Percentiles rank a stretch among this genome's conserved stretches.
Evolutionary conservation across 148 eudicot species (phyloP).

Genomic region (Fagopyrum esculentum): DNA sequence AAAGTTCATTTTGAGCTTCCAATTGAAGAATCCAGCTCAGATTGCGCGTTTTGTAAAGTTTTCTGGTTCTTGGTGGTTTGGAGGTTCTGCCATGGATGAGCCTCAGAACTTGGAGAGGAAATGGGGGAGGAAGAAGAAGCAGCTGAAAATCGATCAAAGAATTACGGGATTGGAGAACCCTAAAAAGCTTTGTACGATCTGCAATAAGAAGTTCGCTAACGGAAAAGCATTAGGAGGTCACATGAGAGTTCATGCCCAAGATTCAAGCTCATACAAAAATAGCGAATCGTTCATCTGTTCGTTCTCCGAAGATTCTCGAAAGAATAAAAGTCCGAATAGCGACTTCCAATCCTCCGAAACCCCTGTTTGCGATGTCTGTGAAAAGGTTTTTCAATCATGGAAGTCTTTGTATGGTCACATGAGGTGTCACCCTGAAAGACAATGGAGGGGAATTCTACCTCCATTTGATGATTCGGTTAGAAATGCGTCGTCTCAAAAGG

Average conservation of each 20-base stretch:
- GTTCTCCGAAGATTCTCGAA: neutral
- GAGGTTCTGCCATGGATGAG: constrained; percentile 9
- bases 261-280: neutral
- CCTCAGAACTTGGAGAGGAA: neutral
- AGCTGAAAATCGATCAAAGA: constrained; percentile 6
- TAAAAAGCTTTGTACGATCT: constrained; percentile 14
- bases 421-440: neutral
- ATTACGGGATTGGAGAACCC: constrained; percentile 1
- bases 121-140: constrained; percentile 7
- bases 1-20: neutral
- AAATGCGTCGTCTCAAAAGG: neutral
- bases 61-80: constrained; percentile 7
- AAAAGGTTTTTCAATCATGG: constrained; percentile 3
- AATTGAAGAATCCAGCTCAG: neutral
- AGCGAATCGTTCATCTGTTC: neutral
- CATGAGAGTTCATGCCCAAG: constrained; percentile 24
- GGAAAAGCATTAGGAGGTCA: constrained; percentile 36
- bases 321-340: neutral
- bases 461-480: neutral
- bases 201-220: constrained; percentile 16
- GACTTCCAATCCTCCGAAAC: neutral
- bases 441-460: neutral
- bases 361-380: constrained; percentile 2
- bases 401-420: constrained; percentile 11
- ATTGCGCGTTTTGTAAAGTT: neutral